Evolutionary conservation across 2,329 filamentous ascomycete species (phyloP).

Genomic region (Paecilomyces sp.): DNA sequence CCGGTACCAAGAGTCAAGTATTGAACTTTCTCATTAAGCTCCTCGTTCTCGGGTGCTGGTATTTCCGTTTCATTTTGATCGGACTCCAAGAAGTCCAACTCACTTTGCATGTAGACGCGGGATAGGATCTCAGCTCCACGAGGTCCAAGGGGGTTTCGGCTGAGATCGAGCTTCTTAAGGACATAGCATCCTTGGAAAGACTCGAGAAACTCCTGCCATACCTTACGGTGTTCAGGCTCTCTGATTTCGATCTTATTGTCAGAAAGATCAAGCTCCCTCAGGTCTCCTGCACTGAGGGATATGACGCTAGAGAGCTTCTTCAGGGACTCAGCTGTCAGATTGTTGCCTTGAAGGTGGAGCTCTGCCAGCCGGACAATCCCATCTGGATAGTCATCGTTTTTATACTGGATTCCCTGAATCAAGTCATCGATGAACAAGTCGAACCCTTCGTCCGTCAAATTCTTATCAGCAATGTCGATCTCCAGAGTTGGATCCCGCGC

Average conservation of each 20-base stretch:
- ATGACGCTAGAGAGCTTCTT: constrained; percentile 35
- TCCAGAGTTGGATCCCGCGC: constrained; percentile 32
- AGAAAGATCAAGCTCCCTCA: constrained; percentile 42
- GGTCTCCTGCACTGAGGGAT: constrained; percentile 31
- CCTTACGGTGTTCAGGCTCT: constrained; percentile 25
- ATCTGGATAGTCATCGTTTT: constrained; percentile 19
- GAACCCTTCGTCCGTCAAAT: constrained; percentile 41
- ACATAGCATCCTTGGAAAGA: constrained; percentile 37
- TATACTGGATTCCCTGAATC: constrained; percentile 28
- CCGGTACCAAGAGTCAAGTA: constrained; percentile 6
- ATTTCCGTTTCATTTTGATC: constrained; percentile 14
- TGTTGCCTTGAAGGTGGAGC: constrained; percentile 39
- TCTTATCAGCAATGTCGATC: constrained; percentile 39
- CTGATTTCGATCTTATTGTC: constrained; percentile 37
- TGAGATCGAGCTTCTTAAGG: constrained; percentile 40
- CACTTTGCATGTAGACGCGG: constrained; percentile 33
- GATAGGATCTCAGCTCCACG: constrained; percentile 40
- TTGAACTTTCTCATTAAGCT: constrained; percentile 3
- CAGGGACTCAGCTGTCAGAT: constrained; percentile 36
- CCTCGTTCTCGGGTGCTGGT: neutral
- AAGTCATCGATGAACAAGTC: constrained; percentile 36
- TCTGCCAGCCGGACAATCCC: constrained; percentile 36
- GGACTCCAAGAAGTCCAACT: constrained; percentile 23
- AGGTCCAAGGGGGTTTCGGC: constrained; percentile 35
- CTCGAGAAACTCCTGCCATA: constrained; percentile 39